Evolutionary conservation across 1,284 basidiomycete genomes (phyloP), one percentile per base, ranked within the genome.

Genomic region (Trichosporon coremiiforme): DNA sequence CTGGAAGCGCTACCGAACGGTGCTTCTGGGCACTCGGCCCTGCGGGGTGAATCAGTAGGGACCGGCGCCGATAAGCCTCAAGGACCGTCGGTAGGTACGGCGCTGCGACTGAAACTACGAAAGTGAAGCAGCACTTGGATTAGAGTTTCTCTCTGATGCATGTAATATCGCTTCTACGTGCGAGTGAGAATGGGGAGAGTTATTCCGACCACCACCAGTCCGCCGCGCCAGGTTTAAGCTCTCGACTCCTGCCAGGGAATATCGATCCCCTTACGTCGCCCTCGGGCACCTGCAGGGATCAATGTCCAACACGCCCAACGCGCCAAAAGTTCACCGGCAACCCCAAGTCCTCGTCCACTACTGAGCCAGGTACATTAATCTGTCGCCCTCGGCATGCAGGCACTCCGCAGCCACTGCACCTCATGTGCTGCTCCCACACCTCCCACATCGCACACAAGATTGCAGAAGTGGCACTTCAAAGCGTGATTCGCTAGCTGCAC

Each of bases 101-200:
- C 47, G 47, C 47, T 53, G 47, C 47, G 47, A 22, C n/a, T 53
- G 47, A 53, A 53, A 20, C 47, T 53, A 53, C 47, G 47, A 53
- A 9, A 53, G 20, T 53, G 47, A n/a, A 17, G 15, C 6, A 53
- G 7, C 20, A 22, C 5, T 53, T 9, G 47, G 47, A n/a, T 5
- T 53, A 53, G 47, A 53, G 47, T 53, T 53, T 22, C 47, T 20
- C 7, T n/a, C 47, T 22, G 47, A 53, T n/a, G 47, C 47, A 22
- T 53, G 47, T 20, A 53, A 53, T 22, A 20, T 20, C 4, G 22
- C 20, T 6, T 6, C n/a, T 20, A 15, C 8, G 9, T 20, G 47
- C n/a, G n/a, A n/a, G 4, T 20, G 20, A 20, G 20, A 22, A 20
- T 47, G 20, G 47, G 3, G 47, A 53, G 47, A 53, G 47, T 53